A percentile compares a stretch with the other conserved stretches of the same genome.
Evolutionary conservation across 192 early-diverging fungal species (phyloP).

Genomic region (Rhizoclosmatium sp.): DNA sequence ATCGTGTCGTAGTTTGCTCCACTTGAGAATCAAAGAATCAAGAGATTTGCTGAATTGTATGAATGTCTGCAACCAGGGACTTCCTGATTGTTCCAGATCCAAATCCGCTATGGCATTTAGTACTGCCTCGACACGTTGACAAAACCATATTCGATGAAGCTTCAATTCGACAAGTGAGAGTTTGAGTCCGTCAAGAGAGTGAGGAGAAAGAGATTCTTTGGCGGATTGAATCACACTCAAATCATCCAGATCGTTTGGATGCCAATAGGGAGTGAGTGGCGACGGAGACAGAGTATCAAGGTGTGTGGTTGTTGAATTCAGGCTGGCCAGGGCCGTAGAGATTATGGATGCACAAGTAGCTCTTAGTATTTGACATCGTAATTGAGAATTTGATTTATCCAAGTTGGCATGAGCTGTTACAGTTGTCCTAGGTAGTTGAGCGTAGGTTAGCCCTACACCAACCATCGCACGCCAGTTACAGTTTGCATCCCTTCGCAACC

Average conservation of each 20-base stretch:
- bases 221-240: neutral
- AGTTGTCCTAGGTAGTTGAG: neutral
- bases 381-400: neutral
- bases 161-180: conserved; percentile 6
- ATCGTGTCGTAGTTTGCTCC: too few relatives aligned
- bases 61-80: too few relatives aligned
- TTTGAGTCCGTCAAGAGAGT: conserved; percentile 1
- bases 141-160: conserved; percentile 13
- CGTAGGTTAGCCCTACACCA: neutral
- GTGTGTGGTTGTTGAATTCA: neutral
- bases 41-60: too few relatives aligned
- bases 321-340: neutral
- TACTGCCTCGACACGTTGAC: neutral
- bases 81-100: too few relatives aligned
- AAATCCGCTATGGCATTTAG: too few relatives aligned
- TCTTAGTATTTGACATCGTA: neutral
- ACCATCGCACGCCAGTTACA: neutral
- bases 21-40: too few relatives aligned
- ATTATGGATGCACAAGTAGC: neutral
- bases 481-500: neutral
- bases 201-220: neutral
- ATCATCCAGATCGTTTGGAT: conserved; percentile 12
- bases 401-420: neutral
- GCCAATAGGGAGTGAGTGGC: neutral
- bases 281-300: neutral